These are phyloP conservation scores for Kandelia obovata DNA, from an alignment of 345 rosid species.

Conservation along the genomic window DNA sequence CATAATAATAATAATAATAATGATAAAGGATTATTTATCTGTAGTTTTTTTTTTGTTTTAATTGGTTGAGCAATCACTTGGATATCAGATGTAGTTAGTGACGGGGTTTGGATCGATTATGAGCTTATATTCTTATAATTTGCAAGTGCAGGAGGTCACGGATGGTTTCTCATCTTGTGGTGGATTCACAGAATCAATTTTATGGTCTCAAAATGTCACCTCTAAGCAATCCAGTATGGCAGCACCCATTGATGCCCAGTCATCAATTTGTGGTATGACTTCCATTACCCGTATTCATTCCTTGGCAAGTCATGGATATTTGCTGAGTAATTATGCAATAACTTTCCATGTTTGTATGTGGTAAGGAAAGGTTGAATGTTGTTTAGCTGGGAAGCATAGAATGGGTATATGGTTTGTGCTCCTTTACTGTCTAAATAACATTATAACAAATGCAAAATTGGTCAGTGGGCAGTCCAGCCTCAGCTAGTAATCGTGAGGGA, in stretches of 20 bases:
- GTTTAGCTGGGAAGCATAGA: too few species aligned
- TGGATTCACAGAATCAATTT: constrained; percentile 28
- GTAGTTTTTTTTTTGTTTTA: too few species aligned
- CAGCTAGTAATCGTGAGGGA: constrained; percentile 35
- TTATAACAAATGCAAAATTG: constrained; percentile 11
- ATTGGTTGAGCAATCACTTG: too few species aligned
- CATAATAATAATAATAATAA: too few species aligned
- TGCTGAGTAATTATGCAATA: too few species aligned
- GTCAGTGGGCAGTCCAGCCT: constrained; percentile 45
- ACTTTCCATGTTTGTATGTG: too few species aligned
- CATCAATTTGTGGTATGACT: constrained; percentile 40
- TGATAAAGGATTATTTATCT: too few species aligned
- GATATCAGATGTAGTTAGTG: too few species aligned
- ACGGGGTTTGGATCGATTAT: too few species aligned
- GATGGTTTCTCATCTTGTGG: constrained; percentile 17
- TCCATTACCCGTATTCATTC: neutral
- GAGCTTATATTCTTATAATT: neutral
- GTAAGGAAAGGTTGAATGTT: too few species aligned
- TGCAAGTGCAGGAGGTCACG: constrained; percentile 33
- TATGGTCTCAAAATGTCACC: constrained; percentile 26
- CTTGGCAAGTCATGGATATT: neutral
- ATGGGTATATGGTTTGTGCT: neutral
- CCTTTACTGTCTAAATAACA: neutral
- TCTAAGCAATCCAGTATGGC: constrained; percentile 17
- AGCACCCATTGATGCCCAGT: constrained; percentile 43